Percentiles rank a stretch among this genome's conserved stretches.
These are phyloP conservation scores for Kentomonas sorsogonicus DNA, from an alignment of 208 protist genomes.

Conservation along the genomic window DNA sequence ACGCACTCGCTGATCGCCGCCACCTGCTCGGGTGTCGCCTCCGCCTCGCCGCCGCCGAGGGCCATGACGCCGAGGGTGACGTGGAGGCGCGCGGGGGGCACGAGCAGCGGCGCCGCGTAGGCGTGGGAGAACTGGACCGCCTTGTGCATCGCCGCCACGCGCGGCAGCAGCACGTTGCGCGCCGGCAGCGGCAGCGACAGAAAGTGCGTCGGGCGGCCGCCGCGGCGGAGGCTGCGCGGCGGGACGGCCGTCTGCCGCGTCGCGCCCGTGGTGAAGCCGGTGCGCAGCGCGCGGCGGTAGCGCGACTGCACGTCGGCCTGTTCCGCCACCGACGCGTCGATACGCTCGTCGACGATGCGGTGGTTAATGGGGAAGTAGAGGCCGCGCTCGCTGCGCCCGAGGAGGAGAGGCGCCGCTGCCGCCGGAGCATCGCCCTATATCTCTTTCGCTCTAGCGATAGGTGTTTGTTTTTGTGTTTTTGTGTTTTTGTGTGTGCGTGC, in stretches of 20 bases:
- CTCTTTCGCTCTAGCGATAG: not conserved
- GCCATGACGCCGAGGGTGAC: constrained; percentile 82
- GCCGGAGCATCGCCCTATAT: constrained; percentile 24
- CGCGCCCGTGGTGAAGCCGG: constrained; percentile 68
- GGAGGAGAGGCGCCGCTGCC: constrained; percentile 18
- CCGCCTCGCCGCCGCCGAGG: constrained; percentile 17
- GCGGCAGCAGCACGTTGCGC: constrained; percentile 36
- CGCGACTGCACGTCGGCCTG: constrained; percentile 73
- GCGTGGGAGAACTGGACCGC: constrained; percentile 63
- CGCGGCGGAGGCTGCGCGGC: constrained; percentile 43
- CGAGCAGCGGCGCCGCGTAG: constrained; percentile 47
- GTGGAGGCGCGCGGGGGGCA: constrained; percentile 63
- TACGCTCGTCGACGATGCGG: constrained; percentile 69
- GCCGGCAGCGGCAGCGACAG: constrained; percentile 68
- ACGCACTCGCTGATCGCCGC: constrained; percentile 33
- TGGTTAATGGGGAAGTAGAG: constrained; percentile 89
- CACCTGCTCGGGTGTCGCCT: constrained; percentile 12
- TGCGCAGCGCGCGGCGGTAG: constrained; percentile 71
- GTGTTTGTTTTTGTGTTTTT: not conserved
- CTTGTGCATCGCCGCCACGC: constrained; percentile 72
- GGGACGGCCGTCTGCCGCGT: constrained; percentile 67
- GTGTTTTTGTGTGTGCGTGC: not conserved
- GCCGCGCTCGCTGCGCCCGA: constrained; percentile 44
- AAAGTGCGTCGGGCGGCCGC: constrained; percentile 84
- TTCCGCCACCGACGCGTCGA: constrained; percentile 31